These are phyloP conservation scores for Reutealis trisperma DNA, from an alignment of 345 rosid species.

Conservation along the genomic window DNA sequence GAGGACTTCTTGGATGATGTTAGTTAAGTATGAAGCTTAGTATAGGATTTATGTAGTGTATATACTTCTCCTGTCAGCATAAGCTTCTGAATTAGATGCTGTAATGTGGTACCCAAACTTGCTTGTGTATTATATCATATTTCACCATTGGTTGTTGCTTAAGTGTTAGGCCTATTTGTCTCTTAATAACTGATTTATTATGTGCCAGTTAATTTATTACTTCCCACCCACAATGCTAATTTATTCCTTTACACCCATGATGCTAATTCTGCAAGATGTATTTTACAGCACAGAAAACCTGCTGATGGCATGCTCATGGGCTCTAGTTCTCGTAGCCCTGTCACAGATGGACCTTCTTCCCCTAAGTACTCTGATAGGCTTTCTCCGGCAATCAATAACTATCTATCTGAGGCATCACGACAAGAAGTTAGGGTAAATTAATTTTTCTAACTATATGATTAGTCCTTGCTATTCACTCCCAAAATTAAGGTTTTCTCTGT, in stretches of 20 bases:
- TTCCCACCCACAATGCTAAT: conserved; percentile 4
- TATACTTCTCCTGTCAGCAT: background rate
- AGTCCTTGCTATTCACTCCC: conserved; percentile 9
- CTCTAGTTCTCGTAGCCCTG: conserved; percentile 84
- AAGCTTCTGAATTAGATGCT: background rate
- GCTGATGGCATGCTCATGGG: conserved; percentile 90
- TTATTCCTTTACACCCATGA: background rate
- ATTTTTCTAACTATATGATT: background rate
- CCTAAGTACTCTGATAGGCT: conserved; percentile 98
- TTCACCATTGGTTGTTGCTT: background rate
- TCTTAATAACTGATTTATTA: background rate
- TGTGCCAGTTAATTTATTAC: background rate
- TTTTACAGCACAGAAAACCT: conserved; percentile 82
- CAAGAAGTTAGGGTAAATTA: conserved; percentile 88
- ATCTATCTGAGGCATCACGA: conserved; percentile 95
- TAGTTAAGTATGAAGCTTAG: background rate
- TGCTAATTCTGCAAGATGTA: conserved; percentile 15
- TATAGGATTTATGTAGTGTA: background rate
- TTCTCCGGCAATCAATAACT: conserved; percentile 91
- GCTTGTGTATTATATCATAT: background rate
- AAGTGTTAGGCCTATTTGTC: background rate
- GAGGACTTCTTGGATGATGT: background rate
- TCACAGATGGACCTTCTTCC: conserved; percentile 78
- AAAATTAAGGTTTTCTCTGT: conserved; percentile 5
- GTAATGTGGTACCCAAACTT: background rate